phyloP scores from a whole-genome alignment of 257 asterid genomes.

The Solanum chiquidenum region DNA sequence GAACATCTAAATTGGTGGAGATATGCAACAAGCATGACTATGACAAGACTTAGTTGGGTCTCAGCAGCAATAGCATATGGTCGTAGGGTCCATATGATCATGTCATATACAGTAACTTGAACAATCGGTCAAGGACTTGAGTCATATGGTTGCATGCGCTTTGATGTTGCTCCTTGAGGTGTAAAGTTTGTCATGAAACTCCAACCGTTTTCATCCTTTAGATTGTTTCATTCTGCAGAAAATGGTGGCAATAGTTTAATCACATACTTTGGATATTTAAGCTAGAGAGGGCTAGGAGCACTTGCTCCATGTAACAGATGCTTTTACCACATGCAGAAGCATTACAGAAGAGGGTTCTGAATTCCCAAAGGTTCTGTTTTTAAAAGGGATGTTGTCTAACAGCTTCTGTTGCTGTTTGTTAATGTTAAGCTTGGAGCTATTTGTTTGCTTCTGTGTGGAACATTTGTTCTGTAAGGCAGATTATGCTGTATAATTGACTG shows the following conservation, averaged over 20 bases:
- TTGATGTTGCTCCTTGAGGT: neutral
- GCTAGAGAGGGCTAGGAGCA: neutral
- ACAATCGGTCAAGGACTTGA: neutral
- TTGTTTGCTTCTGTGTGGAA: neutral
- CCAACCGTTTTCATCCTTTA: neutral
- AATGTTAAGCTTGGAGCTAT: neutral
- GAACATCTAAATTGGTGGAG: neutral
- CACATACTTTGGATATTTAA: neutral
- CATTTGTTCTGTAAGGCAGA: neutral
- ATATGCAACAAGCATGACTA: neutral
- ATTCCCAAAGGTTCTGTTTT: neutral
- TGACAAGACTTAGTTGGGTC: neutral
- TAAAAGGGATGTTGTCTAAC: neutral
- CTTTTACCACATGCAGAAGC: neutral
- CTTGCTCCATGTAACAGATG: neutral
- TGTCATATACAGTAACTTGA: neutral
- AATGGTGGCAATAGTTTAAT: neutral
- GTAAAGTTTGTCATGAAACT: neutral
- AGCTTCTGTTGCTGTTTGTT: neutral
- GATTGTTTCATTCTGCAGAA: neutral
- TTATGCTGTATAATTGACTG: neutral
- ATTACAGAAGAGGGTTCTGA: neutral
- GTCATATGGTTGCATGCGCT: neutral
- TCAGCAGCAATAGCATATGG: neutral
- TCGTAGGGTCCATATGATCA: neutral